Evolutionary conservation across 108 stramenopile genomes (phyloP), one percentile per base, ranked within the genome.

Genomic region (Stephanodiscus minutulus): DNA sequence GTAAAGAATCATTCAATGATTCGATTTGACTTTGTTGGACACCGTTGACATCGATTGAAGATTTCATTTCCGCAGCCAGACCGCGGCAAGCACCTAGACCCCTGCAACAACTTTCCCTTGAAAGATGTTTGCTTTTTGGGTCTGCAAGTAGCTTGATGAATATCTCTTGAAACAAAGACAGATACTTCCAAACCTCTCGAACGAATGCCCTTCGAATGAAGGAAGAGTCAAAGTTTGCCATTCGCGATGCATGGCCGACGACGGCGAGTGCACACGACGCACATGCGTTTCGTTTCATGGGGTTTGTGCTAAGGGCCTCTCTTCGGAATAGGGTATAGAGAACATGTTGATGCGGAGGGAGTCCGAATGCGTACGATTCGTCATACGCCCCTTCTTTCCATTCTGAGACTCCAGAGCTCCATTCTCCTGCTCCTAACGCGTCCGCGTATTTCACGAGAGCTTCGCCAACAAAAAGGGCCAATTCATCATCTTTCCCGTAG

Each of bases 11-110:
- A 69, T 88, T 88, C 41, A 92, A 61, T 6, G 67, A 75, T 3
- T 81, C 82, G 28, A 35, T 24, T 62, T 66, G 49, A 44, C 17
- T 44, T 56, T 33, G 44, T 7, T n/a, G 21, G 2, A 31, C 44
- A 43, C 39, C 60, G 11, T 39, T 62, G 66, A 41, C 61, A 15
- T 27, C 35, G 56, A 8, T 56, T 73, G 58, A 43, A 36, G 69
- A 13, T 9, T n/a, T 33, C 33, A 46, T 20, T 17, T 5, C 77
- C 12, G 59, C 48, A 7, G 74, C 82, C 18, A 95, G 75, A 36
- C 91, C 90, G 22, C 82, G 71, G 36, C 90, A 91, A 1, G 91
- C 94, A 53, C 89, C 87, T 39, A 95, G 75, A 0, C 94, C 94
- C 2, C 83, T 70, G 77, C 89, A 91, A 59, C 85, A 87, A 76